Conservation (phyloP, 2,329 filamentous ascomycete genomes). For the Xylaria sp. region DNA sequence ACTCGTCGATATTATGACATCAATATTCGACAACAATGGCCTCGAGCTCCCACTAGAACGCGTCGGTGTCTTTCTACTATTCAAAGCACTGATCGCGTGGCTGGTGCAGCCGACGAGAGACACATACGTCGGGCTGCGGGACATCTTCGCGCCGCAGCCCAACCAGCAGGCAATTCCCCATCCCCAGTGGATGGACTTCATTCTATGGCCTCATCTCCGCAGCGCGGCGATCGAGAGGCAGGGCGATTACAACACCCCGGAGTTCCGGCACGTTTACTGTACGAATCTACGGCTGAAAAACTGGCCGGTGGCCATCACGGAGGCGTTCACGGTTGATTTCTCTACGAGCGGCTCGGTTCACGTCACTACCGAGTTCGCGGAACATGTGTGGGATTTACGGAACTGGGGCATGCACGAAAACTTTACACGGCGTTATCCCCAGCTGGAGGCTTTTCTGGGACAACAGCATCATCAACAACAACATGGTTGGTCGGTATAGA, state of each 20-base stretch:
- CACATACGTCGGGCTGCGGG: slow-evolving; percentile 43
- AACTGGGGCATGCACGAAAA: slow-evolving; percentile 46
- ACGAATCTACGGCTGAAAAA: slow-evolving; percentile 51
- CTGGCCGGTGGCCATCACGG: slow-evolving; percentile 48
- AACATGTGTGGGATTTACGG: slow-evolving; percentile 44
- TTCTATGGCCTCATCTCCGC: slow-evolving; percentile 51
- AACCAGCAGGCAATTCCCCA: slow-evolving; percentile 48
- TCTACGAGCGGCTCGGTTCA: slow-evolving; percentile 47
- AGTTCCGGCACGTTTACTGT: slow-evolving; percentile 53
- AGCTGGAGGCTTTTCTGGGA: slow-evolving; percentile 38
- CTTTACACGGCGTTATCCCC: slow-evolving; percentile 47
- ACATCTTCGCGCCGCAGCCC: slow-evolving; percentile 44
- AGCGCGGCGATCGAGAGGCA: slow-evolving; percentile 52
- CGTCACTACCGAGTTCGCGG: slow-evolving; percentile 43
- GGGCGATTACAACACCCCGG: slow-evolving; percentile 52
- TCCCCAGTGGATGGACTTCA: slow-evolving; percentile 50
- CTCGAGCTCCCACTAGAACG: slow-evolving; percentile 49
- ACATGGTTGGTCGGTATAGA: slow-evolving; percentile 38
- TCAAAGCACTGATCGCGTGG: slow-evolving; percentile 49
- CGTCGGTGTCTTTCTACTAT: slow-evolving; percentile 50
- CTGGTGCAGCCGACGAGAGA: slow-evolving; percentile 50
- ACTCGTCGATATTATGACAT: slow-evolving; percentile 48
- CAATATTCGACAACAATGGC: slow-evolving; percentile 48
- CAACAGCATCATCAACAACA: neutral
- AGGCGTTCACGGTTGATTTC: slow-evolving; percentile 45